Percentiles rank a stretch among this genome's conserved stretches.
These are phyloP conservation scores for Pyronema omphalodes DNA, from an alignment of 495 filamentous ascomycete species.

Conservation along the genomic window DNA sequence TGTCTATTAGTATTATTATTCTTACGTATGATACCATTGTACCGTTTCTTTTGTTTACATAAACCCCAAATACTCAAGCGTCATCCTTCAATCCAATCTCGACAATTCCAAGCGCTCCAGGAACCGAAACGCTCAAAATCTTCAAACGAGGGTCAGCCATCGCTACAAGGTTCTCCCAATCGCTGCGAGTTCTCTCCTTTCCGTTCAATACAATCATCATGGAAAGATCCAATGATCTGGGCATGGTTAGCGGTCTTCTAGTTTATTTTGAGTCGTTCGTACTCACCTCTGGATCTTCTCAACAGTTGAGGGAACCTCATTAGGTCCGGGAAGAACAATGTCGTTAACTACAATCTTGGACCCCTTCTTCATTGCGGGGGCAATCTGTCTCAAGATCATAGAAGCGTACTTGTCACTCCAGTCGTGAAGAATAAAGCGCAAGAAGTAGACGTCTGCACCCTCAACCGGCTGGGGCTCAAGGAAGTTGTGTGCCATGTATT, in stretches of 20 bases:
- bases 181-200: slow-evolving; percentile 23
- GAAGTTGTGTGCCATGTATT: slow-evolving; percentile 33
- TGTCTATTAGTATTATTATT: no score
- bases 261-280: background rate
- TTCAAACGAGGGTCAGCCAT: slow-evolving; percentile 19
- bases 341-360: slow-evolving; percentile 32
- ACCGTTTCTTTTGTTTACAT: no score
- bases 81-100: background rate
- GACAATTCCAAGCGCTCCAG: background rate
- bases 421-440: slow-evolving; percentile 38
- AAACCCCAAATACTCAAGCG: background rate
- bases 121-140: background rate
- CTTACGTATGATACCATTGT: no score
- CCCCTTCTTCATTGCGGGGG: slow-evolving; percentile 28
- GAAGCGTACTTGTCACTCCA: slow-evolving; percentile 29
- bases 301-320: slow-evolving; percentile 3
- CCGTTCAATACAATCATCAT: slow-evolving; percentile 20
- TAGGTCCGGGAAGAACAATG: slow-evolving; percentile 24
- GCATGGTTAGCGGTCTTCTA: background rate
- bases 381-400: slow-evolving; percentile 28
- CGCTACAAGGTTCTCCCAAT: slow-evolving; percentile 22
- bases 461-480: slow-evolving; percentile 30
- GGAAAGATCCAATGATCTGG: background rate
- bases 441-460: slow-evolving; percentile 36
- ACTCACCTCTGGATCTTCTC: background rate